phyloP scores from a whole-genome alignment of 73 alveolate species.

The Loxodes magnus region DNA sequence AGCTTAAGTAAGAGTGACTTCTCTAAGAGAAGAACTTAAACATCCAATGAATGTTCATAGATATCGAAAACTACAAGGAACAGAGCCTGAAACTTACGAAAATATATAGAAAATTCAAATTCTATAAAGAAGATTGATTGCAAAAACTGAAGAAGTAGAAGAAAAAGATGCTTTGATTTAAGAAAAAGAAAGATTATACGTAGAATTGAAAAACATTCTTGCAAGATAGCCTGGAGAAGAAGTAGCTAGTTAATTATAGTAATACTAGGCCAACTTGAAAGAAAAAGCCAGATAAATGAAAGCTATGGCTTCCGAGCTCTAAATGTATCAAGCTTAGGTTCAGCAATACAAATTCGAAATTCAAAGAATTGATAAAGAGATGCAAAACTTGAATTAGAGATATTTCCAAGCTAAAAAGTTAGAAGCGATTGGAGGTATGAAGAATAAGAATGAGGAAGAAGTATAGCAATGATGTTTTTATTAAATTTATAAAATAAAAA shows the following conservation, averaged over 20 bases:
- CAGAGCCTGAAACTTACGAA: conserved; percentile 95
- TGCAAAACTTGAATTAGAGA: conserved; percentile 40
- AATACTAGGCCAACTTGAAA: conserved; percentile 92
- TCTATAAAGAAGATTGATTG: conserved; percentile 95
- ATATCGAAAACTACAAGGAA: conserved; percentile 86
- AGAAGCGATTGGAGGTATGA: too few relatives aligned
- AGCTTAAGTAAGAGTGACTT: conserved; percentile 78
- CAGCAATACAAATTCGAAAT: conserved; percentile 67
- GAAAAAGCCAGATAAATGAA: conserved; percentile 92
- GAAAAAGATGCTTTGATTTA: conserved; percentile 92
- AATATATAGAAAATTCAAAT: conserved; percentile 77
- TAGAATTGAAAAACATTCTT: conserved; percentile 96
- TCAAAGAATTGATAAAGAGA: conserved; percentile 56
- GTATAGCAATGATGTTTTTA: too few relatives aligned
- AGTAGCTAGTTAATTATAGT: conserved; percentile 92
- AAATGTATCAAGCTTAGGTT: conserved; percentile 70
- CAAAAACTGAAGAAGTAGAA: conserved; percentile 97
- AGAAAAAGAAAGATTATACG: conserved; percentile 98
- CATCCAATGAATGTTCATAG: conserved; percentile 96
- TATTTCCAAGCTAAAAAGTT: too few relatives aligned
- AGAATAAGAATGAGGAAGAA: too few relatives aligned
- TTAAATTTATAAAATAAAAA: too few relatives aligned
- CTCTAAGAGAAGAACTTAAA: conserved; percentile 86
- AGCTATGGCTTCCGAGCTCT: conserved; percentile 76
- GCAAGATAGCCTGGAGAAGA: conserved; percentile 99